Evolutionary conservation across 805 yeast species (phyloP), one percentile per base, ranked within the genome.

Genomic region (Zygosaccharomyces siamensis): DNA sequence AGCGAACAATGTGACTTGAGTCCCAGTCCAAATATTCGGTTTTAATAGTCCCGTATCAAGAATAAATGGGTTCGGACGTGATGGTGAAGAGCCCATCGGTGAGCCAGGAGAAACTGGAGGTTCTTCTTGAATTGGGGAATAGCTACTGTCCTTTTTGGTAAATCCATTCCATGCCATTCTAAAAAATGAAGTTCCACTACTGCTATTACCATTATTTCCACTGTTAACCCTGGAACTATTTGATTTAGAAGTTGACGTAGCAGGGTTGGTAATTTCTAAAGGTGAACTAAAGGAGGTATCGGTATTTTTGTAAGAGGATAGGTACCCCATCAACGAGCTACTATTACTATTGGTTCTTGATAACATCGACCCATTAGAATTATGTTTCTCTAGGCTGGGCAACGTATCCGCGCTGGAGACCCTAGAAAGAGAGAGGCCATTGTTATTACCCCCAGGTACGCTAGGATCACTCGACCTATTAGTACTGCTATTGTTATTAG

Each of bases 11-110:
- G 61, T 71, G 14, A 83, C 66, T 14, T 66, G 54, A 3, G 86
- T 78, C 7, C 70, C 69, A 16, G 70, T 68, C 86, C 86, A 83
- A 11, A 76, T 71, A 49, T 80, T 80, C 3, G 70, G 62, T 45
- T 67, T 62, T 8, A 71, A 56, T 3, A 70, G 39, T 2, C 71
- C 64, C 2, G 61, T 52, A 21, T 66, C 69, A 1, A 59, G 28
- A 1, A 64, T 60, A 53, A 68, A 49, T 21, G 33, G 33, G 38
- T 12, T 43, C 11, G 35, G 54, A 10, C 45, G 53, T 43, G 31
- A 49, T 27, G 54, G 20, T 24, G 49, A 32, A n/a, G 46, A 12
- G 23, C 39, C 20, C 24, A 18, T 12, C 12, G 47, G 39, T n/a
- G 45, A 30, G 7, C 45, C 14, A 12, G 41, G 38, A 4, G 46